Percentiles rank a stretch among this genome's conserved stretches.
Evolutionary conservation across 768 basidiomycete genomes (phyloP).

Genomic region (Naematelia encephala): DNA sequence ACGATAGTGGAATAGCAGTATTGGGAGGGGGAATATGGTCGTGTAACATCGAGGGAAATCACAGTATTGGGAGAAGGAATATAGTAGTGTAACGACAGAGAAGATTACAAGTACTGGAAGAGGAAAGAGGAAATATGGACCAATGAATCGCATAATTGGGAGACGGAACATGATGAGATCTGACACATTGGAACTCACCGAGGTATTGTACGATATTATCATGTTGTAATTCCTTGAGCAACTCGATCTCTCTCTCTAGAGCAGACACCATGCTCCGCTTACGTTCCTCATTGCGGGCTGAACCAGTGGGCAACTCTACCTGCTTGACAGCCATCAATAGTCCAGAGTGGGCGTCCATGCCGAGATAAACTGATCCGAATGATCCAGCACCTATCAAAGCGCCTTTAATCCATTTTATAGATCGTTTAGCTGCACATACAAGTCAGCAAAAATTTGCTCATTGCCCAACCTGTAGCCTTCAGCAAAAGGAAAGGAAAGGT

Average conservation of each 20-base stretch:
- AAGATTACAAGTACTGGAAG: no score
- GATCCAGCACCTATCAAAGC: slow-evolving; percentile 92
- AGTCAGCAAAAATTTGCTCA: neutral
- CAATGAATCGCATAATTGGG: neutral
- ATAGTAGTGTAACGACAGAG: neutral
- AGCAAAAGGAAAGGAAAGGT: neutral
- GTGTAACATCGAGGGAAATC: no score
- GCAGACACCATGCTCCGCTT: slow-evolving; percentile 92
- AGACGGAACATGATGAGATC: neutral
- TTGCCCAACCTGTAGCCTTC: neutral
- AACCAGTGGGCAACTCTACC: slow-evolving; percentile 82
- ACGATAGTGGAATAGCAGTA: no score
- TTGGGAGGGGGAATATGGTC: no score
- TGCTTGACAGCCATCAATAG: slow-evolving; percentile 97
- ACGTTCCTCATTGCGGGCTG: slow-evolving; percentile 81
- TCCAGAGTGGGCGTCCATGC: slow-evolving; percentile 87
- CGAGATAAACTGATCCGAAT: slow-evolving; percentile 91
- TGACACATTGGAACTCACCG: slow-evolving; percentile 58
- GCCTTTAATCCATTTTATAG: slow-evolving; percentile 93
- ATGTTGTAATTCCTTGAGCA: slow-evolving; percentile 92
- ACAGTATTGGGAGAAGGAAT: neutral
- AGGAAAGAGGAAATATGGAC: no score
- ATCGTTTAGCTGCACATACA: slow-evolving; percentile 54
- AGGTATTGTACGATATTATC: slow-evolving; percentile 96
- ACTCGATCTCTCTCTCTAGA: slow-evolving; percentile 90